phyloP scores from a whole-genome alignment of 352 stramenopile species.

The Phytophthora cryptogea region DNA sequence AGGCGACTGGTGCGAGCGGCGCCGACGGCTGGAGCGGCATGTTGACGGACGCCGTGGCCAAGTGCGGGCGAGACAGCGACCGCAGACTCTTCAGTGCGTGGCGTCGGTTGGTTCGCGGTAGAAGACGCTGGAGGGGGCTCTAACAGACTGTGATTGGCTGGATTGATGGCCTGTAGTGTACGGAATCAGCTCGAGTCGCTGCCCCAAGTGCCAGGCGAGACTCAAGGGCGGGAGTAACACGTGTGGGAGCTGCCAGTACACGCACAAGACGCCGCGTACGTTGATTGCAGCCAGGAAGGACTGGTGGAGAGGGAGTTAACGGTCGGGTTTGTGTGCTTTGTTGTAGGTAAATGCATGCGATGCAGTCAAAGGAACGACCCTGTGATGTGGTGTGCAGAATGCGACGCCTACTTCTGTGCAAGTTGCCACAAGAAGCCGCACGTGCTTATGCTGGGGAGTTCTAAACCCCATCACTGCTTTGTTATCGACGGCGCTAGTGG shows the following conservation, averaged over 20 bases:
- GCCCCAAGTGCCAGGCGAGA: conserved; percentile 47
- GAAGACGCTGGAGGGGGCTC: not conserved
- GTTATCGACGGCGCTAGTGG: conserved; percentile 58
- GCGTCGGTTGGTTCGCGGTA: not conserved
- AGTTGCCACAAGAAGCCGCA: conserved; percentile 60
- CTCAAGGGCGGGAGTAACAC: conserved; percentile 35
- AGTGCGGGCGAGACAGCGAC: conserved; percentile 58
- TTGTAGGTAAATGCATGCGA: conserved; percentile 47
- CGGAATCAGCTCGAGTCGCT: conserved; percentile 59
- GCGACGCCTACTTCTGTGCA: conserved; percentile 65
- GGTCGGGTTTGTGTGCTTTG: conserved; percentile 1
- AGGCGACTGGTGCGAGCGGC: conserved; percentile 8
- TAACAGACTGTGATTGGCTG: conserved; percentile 3
- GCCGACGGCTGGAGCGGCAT: conserved; percentile 35
- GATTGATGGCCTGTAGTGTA: conserved; percentile 48
- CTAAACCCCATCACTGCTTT: conserved; percentile 53
- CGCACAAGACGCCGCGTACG: conserved; percentile 39
- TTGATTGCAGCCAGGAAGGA: conserved; percentile 1
- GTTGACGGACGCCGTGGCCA: conserved; percentile 48
- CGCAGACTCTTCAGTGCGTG: conserved; percentile 54
- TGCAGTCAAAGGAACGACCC: conserved; percentile 41
- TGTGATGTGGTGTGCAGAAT: conserved; percentile 70
- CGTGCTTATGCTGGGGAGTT: conserved; percentile 46
- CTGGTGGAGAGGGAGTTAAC: conserved; percentile 1
- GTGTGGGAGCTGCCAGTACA: conserved; percentile 54